Conservation (phyloP, 208 protist species). For the Plasmodiophora brassicae region DNA sequence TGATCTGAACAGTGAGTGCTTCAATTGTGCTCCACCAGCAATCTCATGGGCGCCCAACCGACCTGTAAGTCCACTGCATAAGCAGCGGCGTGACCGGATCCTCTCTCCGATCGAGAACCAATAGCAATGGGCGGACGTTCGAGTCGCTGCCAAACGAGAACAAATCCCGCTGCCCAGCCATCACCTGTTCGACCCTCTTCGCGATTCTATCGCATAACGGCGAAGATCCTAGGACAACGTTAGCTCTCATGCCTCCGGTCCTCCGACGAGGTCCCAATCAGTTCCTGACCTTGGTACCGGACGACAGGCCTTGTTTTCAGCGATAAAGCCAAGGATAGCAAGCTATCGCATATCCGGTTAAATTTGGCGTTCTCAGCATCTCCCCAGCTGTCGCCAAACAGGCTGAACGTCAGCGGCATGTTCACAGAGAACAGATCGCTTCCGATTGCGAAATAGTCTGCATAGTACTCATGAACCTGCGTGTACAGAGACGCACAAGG, state of each 20-base stretch:
- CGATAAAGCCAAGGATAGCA: constrained; percentile 37
- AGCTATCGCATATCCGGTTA: constrained; percentile 1
- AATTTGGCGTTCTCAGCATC: constrained; percentile 26
- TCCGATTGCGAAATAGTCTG: constrained; percentile 45
- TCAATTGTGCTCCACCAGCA: no score
- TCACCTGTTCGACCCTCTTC: constrained; percentile 32
- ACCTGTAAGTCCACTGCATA: constrained; percentile 49
- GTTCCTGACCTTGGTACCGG: constrained; percentile 34
- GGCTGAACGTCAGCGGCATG: neutral
- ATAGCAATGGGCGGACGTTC: constrained; percentile 27
- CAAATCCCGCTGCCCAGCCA: constrained; percentile 28
- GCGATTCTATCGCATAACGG: constrained; percentile 1
- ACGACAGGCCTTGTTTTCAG: constrained; percentile 42
- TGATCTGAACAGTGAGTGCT: neutral
- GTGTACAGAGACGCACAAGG: neutral
- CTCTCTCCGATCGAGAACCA: constrained; percentile 46
- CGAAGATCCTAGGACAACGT: neutral
- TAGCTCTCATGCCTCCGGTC: no score
- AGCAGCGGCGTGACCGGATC: constrained; percentile 50
- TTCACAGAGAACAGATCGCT: constrained; percentile 13
- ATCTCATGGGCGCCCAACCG: neutral
- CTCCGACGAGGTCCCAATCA: neutral
- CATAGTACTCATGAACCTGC: constrained; percentile 50
- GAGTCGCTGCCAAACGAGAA: constrained; percentile 37
- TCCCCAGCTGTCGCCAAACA: constrained; percentile 8